Evolutionary conservation across 257 asterid species (phyloP).

Genomic region (Handroanthus guayacan): DNA sequence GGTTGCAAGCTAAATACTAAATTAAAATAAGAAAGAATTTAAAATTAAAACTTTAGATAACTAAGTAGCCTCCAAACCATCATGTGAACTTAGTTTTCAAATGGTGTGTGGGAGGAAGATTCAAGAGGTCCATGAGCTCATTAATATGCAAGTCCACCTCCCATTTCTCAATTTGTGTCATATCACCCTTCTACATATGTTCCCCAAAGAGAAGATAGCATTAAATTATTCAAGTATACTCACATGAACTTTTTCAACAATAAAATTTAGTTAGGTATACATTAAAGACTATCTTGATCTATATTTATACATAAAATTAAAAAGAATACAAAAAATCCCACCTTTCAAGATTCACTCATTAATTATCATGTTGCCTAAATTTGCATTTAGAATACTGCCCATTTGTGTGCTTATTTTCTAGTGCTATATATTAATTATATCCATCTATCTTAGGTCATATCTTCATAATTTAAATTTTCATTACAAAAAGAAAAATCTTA

Average conservation of each 20-base stretch:
- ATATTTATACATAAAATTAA: not conserved
- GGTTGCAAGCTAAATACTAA: too few species aligned
- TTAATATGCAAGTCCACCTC: conserved; percentile 47
- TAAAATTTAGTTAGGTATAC: conserved; percentile 45
- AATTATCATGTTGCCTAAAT: conserved; percentile 3
- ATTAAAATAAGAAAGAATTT: too few species aligned
- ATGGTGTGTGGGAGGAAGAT: not conserved
- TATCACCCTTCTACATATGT: conserved; percentile 45
- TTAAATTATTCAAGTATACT: conserved; percentile 46
- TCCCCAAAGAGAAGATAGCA: conserved; percentile 54
- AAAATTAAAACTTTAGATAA: too few species aligned
- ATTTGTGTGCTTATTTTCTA: not conserved
- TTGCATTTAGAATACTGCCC: not conserved
- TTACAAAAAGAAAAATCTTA: not conserved
- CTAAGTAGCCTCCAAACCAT: too few species aligned
- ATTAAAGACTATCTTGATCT: conserved; percentile 31
- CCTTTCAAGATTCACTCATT: conserved; percentile 17
- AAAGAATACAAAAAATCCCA: conserved; percentile 30
- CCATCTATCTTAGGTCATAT: not conserved
- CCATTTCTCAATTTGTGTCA: conserved; percentile 52
- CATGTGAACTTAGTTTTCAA: too few species aligned
- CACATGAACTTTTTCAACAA: conserved; percentile 42
- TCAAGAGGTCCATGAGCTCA: conserved; percentile 35
- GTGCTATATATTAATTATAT: not conserved
- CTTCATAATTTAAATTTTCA: not conserved